Percentiles rank a stretch among this genome's conserved stretches.
Evolutionary conservation across 805 yeast genomes (phyloP).

Genomic region (Kodamaea fukazawae): DNA sequence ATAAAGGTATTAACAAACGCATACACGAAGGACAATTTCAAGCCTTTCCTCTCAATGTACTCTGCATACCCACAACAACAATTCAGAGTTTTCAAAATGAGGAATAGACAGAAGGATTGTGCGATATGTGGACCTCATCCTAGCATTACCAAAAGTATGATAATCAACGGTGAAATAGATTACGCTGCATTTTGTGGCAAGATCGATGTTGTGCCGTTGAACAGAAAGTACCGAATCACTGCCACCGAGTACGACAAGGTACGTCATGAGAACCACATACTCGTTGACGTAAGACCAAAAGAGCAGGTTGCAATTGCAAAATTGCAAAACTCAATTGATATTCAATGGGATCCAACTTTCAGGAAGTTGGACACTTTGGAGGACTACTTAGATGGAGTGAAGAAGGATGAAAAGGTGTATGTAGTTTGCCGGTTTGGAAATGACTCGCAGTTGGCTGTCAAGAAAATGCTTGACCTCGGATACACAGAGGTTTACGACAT

Average conservation of each 20-base stretch:
- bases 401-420: constrained; percentile 32
- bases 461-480: constrained; percentile 47
- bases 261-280: constrained; percentile 28
- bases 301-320: constrained; percentile 72
- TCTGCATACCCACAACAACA: constrained; percentile 66
- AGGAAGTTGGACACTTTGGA: constrained; percentile 24
- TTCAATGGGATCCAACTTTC: constrained; percentile 56
- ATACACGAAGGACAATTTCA: constrained; percentile 50
- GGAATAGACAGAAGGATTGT: constrained; percentile 62
- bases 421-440: constrained; percentile 87
- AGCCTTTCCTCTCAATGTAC: constrained; percentile 68
- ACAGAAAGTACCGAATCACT: constrained; percentile 45
- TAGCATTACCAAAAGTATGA: constrained; percentile 43
- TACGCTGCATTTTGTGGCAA: constrained; percentile 78
- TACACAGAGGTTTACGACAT: constrained; percentile 58
- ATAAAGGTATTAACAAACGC: constrained; percentile 65
- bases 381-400: constrained; percentile 18
- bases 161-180: constrained; percentile 50
- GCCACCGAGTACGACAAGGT: constrained; percentile 33
- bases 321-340: constrained; percentile 56
- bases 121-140: constrained; percentile 59
- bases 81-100: constrained; percentile 74
- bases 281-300: constrained; percentile 76
- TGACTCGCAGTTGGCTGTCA: constrained; percentile 80
- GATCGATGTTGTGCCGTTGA: constrained; percentile 44